Evolutionary conservation across 306 rosid genomes (phyloP), one percentile per base, ranked within the genome.

Genomic region (Leucaena leucocephala): DNA sequence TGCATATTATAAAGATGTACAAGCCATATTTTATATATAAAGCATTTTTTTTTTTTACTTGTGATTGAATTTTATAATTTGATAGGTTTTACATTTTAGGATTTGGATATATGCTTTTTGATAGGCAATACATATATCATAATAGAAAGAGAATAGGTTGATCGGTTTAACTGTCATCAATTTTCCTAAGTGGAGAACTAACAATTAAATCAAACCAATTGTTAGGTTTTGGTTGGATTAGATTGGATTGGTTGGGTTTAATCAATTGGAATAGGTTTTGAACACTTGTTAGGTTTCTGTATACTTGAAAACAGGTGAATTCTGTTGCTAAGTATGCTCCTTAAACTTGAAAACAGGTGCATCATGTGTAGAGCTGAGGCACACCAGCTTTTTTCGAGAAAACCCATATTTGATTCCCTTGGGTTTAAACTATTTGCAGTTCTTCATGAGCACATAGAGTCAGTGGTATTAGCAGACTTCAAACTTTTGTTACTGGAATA

Each of bases 301-400:
- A 21, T 68, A 68, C 15, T 68, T 38, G 57, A 66, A 70, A 61
- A 54, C 65, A 88, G 75, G 70, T 78, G 61, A 84, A 63, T 12
- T 50, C 27, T 68, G 68, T 19, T 82, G 15, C 39, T 49, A 74
- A 57, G 63, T 33, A 42, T 82, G 68, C 27, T 72, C 77, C 79
- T 73, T 70, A 77, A 54, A 77, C 54, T 67, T 80, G 85, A 71
- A 74, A 85, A 89, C 90, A 94, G 98, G 85, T 94, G 97, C 91
- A 88, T 94, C 80, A 92, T 94, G 98, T 94, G 97, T 74, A 85
- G 98, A 89, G 98, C 97, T 61, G 98, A 92, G 86, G 98, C 97
- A 78, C 96, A 94, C 88, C 89, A 89, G 76, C 86, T 92, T 21
- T 94, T 85, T 59, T 85, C 93, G 38, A 90, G 81, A 83, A 94